phyloP scores from a whole-genome alignment of 208 protist genomes.

The Giardia duodenalis region DNA sequence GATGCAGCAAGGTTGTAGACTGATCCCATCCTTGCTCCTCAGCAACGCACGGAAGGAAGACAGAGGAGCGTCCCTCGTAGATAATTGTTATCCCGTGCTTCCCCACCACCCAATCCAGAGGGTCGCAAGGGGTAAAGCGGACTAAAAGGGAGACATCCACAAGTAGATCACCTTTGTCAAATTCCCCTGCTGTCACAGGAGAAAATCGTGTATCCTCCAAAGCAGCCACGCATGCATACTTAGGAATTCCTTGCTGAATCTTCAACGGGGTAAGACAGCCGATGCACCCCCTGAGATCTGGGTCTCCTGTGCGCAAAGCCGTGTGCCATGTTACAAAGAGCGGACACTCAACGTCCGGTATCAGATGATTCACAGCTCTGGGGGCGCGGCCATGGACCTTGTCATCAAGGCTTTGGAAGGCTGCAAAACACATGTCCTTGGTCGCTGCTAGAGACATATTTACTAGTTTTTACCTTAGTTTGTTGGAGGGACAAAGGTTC shows the following conservation, averaged over 20 bases:
- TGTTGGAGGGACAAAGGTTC: background rate
- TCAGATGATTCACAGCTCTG: too few species aligned
- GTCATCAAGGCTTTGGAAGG: background rate
- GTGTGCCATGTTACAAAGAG: conserved; percentile 13
- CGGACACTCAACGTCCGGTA: background rate
- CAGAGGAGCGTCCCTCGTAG: background rate
- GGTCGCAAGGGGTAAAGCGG: background rate
- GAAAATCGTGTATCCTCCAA: background rate
- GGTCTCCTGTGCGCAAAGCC: background rate
- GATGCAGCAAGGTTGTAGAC: background rate
- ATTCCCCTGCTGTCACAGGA: background rate
- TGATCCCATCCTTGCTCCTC: background rate
- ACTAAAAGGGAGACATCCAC: conserved; percentile 15
- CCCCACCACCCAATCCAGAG: conserved; percentile 5
- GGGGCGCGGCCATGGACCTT: background rate
- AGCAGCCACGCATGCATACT: conserved; percentile 3
- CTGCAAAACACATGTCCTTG: background rate
- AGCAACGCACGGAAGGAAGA: background rate
- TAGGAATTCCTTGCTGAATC: background rate
- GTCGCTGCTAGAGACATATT: too few species aligned
- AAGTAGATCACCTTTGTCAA: background rate
- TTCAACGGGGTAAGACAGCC: background rate
- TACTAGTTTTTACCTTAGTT: too few species aligned
- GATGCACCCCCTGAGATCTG: background rate
- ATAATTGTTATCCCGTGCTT: conserved; percentile 20